These are phyloP conservation scores for Magnaporthiopsis rhizophila DNA, from an alignment of 2,329 filamentous ascomycete genomes.

Conservation along the genomic window DNA sequence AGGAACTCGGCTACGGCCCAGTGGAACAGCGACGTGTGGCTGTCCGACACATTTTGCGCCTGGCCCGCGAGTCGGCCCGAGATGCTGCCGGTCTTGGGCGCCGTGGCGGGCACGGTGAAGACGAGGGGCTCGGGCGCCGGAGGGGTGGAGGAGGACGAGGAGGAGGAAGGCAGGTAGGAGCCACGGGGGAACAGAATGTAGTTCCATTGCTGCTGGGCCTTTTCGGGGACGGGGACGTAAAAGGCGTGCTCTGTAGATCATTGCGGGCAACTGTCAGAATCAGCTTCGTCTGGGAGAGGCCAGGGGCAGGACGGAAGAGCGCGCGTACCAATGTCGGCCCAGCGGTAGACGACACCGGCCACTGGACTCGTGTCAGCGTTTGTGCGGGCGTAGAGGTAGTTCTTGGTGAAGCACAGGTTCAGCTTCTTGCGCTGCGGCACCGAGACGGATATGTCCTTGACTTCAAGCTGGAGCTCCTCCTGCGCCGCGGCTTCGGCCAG, in stretches of 20 bases:
- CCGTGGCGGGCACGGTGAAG: slow-evolving; percentile 52
- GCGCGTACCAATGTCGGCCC: slow-evolving; percentile 51
- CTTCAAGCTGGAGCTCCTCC: slow-evolving; percentile 47
- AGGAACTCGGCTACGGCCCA: slow-evolving; percentile 51
- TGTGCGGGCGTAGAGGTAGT: slow-evolving; percentile 50
- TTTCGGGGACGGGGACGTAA: slow-evolving; percentile 57
- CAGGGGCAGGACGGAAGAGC: neutral
- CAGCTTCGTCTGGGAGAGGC: neutral
- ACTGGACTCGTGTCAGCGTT: slow-evolving; percentile 32
- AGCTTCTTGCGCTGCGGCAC: slow-evolving; percentile 63
- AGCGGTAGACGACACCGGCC: slow-evolving; percentile 47
- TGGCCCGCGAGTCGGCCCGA: slow-evolving; percentile 38
- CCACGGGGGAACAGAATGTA: slow-evolving; percentile 54
- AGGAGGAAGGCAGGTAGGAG: slow-evolving; percentile 36
- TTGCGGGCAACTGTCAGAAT: neutral
- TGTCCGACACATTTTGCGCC: slow-evolving; percentile 48
- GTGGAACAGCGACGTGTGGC: slow-evolving; percentile 50
- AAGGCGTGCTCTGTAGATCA: slow-evolving; percentile 48
- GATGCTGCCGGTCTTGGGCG: slow-evolving; percentile 53
- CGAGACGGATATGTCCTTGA: slow-evolving; percentile 61
- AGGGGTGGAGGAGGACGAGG: slow-evolving; percentile 12
- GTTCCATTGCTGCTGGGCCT: slow-evolving; percentile 57
- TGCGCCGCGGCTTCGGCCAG: slow-evolving; percentile 23
- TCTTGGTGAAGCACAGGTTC: slow-evolving; percentile 53
- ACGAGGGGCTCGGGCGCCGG: slow-evolving; percentile 48